A percentile compares a stretch with the other conserved stretches of the same genome.
Conservation (phyloP, 1,284 basidiomycete genomes). For the Prillingera fragicola region DNA sequence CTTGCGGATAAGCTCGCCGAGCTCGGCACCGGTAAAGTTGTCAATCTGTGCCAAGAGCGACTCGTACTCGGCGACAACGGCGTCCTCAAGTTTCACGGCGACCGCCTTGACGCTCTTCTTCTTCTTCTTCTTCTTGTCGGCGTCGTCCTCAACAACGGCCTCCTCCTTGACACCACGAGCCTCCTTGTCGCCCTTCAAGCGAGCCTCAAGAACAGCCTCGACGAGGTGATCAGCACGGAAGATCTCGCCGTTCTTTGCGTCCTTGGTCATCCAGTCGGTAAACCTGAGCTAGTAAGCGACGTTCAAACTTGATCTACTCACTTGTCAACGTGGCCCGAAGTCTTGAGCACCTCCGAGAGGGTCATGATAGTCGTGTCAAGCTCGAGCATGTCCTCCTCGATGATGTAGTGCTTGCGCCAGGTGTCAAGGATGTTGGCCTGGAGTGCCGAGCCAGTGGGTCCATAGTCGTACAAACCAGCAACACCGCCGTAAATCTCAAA, state of each 20-base stretch:
- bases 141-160: slow-evolving; percentile 59
- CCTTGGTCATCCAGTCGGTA: slow-evolving; percentile 99
- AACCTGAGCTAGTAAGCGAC: slow-evolving; percentile 52
- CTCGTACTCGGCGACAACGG: slow-evolving; percentile 72
- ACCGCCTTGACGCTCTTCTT: slow-evolving; percentile 71
- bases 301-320: slow-evolving; percentile 14
- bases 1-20: slow-evolving; percentile 80
- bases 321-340: slow-evolving; percentile 95
- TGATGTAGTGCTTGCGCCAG: slow-evolving; percentile 98
- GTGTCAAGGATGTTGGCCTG: slow-evolving; percentile 95
- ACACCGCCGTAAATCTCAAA: slow-evolving; percentile 99
- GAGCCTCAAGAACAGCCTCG: slow-evolving; percentile 83
- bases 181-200: slow-evolving; percentile 84
- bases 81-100: slow-evolving; percentile 72
- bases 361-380: slow-evolving; percentile 98
- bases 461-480: slow-evolving; percentile 93
- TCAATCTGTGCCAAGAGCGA: slow-evolving; percentile 84
- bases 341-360: slow-evolving; percentile 88
- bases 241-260: slow-evolving; percentile 88
- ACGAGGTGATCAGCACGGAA: slow-evolving; percentile 96
- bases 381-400: slow-evolving; percentile 98
- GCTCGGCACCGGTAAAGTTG: slow-evolving; percentile 84
- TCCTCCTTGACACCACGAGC: slow-evolving; percentile 65
- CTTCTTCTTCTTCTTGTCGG: slow-evolving; percentile 73
- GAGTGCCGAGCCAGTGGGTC: slow-evolving; percentile 87